phyloP scores from a whole-genome alignment of 2,329 filamentous ascomycete species.

The Calonectria montana region DNA sequence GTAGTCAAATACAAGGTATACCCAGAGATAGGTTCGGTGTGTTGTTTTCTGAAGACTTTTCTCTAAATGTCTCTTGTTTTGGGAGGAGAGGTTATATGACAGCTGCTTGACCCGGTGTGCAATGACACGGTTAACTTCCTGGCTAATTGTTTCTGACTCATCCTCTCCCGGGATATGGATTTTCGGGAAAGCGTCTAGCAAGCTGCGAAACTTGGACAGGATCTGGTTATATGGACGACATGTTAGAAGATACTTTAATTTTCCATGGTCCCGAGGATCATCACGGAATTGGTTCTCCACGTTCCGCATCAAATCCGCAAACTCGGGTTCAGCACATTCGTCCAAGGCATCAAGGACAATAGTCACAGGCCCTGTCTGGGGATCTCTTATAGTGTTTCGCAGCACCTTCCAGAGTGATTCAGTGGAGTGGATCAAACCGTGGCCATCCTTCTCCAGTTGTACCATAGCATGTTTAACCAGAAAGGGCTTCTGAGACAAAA shows the following conservation, averaged over 20 bases:
- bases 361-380: conserved; percentile 41
- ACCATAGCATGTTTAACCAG: conserved; percentile 49
- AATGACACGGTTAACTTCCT: conserved; percentile 52
- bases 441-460: conserved; percentile 40
- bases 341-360: conserved; percentile 55
- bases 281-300: conserved; percentile 1
- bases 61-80: neutral
- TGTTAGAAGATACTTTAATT: conserved; percentile 50
- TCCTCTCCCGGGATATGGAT: conserved; percentile 52
- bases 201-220: conserved; percentile 35
- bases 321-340: conserved; percentile 45
- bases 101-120: conserved; percentile 39
- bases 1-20: conserved; percentile 49
- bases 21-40: conserved; percentile 53
- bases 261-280: neutral
- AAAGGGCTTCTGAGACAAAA: conserved; percentile 45
- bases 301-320: conserved; percentile 43
- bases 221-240: conserved; percentile 49
- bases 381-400: conserved; percentile 26
- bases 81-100: neutral
- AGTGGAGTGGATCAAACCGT: conserved; percentile 34
- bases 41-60: conserved; percentile 23
- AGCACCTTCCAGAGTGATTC: conserved; percentile 50
- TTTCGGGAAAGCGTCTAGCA: conserved; percentile 37
- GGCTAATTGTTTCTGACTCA: conserved; percentile 47